Evolutionary conservation across 768 basidiomycete species (phyloP), one percentile per base, ranked within the genome.

Genomic region (Phanerochaete carnosa): DNA sequence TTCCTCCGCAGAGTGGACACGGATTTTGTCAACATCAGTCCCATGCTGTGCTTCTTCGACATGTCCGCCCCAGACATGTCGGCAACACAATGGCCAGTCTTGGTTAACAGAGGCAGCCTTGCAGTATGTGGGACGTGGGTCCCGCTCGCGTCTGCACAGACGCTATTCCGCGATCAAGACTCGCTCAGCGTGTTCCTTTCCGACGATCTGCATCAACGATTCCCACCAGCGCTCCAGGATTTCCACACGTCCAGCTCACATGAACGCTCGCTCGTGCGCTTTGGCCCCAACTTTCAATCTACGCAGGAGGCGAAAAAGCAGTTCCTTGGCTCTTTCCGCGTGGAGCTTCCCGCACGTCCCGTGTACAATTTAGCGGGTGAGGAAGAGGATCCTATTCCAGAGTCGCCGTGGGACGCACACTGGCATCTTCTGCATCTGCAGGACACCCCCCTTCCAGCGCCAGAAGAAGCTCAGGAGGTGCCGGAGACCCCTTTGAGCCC

Each of bases 1-100:
- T 76, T 91, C 50, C 73, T 90, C 63, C 84, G 90, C 65, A 85
- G 90, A 64, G 84, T 90, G 57, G 89, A 91, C 73, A 88, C 88
- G 33, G 88, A 89, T 67, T 91, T 88, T 65, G 88, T 91, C 66
- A 88, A 91, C 70, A 77, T 90, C 49, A 80, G 86, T 45, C 79
- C 83, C 23, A 81, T 89, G 51, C 70, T 81, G 3, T 74, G 77
- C 29, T 76, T 77, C 70, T 75, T 81, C 51, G 75, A 76, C 49
- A 68, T 79, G 59, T 62, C 77, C 53, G 77, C 79, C 15, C 74
- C 75, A 8, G 80, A 81, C 55, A 5, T 33, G 28, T 46, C 55
- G 12, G 29, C 39, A 22, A 47, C 54, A 1, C 50, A 33, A 29
- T 23, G 19, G n/a, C 83, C 84, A 19, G 78, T 79, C 8, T 71